phyloP scores from a whole-genome alignment of 129 eudicot species.

The Flaveria sonorensis region DNA sequence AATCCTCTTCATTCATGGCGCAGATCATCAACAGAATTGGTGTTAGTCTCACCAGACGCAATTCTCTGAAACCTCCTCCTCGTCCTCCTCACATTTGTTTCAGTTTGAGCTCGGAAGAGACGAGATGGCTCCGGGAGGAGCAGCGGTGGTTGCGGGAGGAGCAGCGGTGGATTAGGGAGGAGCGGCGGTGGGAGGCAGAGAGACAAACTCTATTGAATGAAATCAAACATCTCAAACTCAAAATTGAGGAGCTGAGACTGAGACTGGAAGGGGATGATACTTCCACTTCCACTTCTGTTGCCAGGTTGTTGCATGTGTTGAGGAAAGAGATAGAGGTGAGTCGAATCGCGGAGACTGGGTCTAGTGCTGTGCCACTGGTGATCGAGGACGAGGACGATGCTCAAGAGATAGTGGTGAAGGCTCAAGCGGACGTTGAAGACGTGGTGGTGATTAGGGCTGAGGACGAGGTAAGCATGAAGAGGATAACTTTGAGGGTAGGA shows the following conservation, averaged over 20 bases:
- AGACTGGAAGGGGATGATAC: constrained; percentile 25
- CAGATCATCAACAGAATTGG: constrained; percentile 25
- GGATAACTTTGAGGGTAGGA: constrained; percentile 67
- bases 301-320: constrained; percentile 54
- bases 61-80: no score
- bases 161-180: constrained; percentile 83
- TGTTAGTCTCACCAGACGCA: constrained; percentile 1
- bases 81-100: constrained; percentile 42
- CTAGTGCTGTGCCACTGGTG: constrained; percentile 52
- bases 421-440: constrained; percentile 27
- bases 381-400: constrained; percentile 42
- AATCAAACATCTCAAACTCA: constrained; percentile 43
- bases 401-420: constrained; percentile 18
- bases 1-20: constrained; percentile 34
- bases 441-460: constrained; percentile 47
- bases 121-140: constrained; percentile 84
- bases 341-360: constrained; percentile 55
- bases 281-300: constrained; percentile 29
- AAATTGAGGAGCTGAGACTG: constrained; percentile 47
- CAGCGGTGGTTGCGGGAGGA: constrained; percentile 95
- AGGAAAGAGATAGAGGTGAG: constrained; percentile 45
- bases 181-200: constrained; percentile 70
- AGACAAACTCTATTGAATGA: constrained; percentile 53
- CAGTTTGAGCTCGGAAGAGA: constrained; percentile 42
- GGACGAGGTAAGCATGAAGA: constrained; percentile 35